Percentiles rank a stretch among this genome's conserved stretches.
Conservation (phyloP, 2,329 filamentous ascomycete genomes). For the Botrytis fabae region DNA sequence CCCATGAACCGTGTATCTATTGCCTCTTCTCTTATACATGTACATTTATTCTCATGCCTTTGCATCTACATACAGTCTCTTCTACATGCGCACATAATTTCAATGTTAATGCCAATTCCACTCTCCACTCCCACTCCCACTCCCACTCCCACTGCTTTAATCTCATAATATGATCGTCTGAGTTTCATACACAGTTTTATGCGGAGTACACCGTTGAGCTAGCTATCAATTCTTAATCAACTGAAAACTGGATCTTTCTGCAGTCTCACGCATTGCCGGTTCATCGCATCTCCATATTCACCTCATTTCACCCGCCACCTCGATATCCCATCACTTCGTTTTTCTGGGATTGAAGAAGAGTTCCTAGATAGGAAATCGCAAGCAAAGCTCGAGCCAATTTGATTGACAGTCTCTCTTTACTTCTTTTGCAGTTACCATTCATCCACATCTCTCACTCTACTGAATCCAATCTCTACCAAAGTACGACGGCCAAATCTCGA, state of each 20-base stretch:
- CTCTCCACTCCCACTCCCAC: not conserved
- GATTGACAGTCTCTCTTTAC: not conserved
- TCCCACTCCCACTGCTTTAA: not conserved
- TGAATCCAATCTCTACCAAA: not conserved
- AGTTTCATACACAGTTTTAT: not conserved
- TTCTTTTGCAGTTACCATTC: not conserved
- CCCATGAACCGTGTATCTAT: not conserved
- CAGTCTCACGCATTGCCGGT: not conserved
- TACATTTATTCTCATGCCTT: no score
- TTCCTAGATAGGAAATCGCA: slow-evolving; percentile 21
- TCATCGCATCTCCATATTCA: slow-evolving; percentile 4
- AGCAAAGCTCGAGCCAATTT: slow-evolving; percentile 20
- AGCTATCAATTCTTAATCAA: slow-evolving; percentile 1
- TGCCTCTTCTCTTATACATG: not conserved
- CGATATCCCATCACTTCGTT: slow-evolving; percentile 5
- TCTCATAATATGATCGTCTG: not conserved
- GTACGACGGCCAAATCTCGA: not conserved
- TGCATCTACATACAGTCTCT: not conserved
- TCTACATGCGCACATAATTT: not conserved
- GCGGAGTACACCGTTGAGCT: not conserved
- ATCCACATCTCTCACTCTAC: not conserved
- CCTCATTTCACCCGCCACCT: slow-evolving; percentile 18
- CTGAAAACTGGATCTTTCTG: slow-evolving; percentile 15
- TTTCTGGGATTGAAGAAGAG: not conserved
- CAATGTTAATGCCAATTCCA: not conserved